Percentiles rank a stretch among this genome's conserved stretches.
These are phyloP conservation scores for Ogataea thermomethanolica DNA, from an alignment of 805 yeast species.

Conservation along the genomic window DNA sequence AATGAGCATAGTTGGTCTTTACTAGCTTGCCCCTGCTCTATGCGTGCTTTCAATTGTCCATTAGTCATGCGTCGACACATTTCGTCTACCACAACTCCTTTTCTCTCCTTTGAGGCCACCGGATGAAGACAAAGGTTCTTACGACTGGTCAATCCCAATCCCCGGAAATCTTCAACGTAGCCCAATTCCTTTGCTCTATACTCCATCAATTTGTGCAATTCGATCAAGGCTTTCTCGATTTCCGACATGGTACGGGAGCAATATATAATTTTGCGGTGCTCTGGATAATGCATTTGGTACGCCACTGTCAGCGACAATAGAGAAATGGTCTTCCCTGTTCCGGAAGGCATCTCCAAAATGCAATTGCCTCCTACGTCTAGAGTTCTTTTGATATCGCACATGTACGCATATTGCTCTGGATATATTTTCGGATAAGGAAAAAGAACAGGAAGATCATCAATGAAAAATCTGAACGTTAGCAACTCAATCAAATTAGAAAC, in stretches of 20 bases:
- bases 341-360: slow-evolving; percentile 98
- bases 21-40: slow-evolving; percentile 56
- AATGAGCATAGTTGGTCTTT: slow-evolving; percentile 69
- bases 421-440: slow-evolving; percentile 96
- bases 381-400: slow-evolving; percentile 92
- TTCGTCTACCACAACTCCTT: slow-evolving; percentile 93
- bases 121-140: slow-evolving; percentile 94
- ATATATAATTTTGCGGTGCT: slow-evolving; percentile 88
- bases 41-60: slow-evolving; percentile 72
- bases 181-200: slow-evolving; percentile 83
- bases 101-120: slow-evolving; percentile 77
- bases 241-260: slow-evolving; percentile 99
- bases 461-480: slow-evolving; percentile 59
- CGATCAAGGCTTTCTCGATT: slow-evolving; percentile 94
- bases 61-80: slow-evolving; percentile 92
- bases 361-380: slow-evolving; percentile 96
- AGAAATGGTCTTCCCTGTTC: slow-evolving; percentile 97
- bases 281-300: slow-evolving; percentile 90
- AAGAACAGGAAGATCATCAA: slow-evolving; percentile 92
- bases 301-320: slow-evolving; percentile 88
- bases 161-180: slow-evolving; percentile 84
- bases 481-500: too few species aligned
- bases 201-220: slow-evolving; percentile 83
- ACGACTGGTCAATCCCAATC: slow-evolving; percentile 90
- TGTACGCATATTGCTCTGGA: slow-evolving; percentile 97